Evolutionary conservation across 1,139 yeast species (phyloP).

Genomic region (Saccharomyces uvarum): DNA sequence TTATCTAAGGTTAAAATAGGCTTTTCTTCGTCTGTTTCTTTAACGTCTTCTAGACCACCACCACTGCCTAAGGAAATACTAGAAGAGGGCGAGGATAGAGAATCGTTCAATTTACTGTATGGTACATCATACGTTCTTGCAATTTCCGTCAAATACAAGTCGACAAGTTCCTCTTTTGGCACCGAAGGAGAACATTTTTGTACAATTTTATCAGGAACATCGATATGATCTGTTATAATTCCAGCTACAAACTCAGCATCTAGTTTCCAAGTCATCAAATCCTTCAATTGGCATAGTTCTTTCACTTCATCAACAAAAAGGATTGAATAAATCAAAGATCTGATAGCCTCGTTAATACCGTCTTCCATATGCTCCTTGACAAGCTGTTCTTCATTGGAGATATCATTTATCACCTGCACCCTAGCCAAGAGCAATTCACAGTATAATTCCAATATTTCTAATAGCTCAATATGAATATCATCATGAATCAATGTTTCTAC

Average conservation of each 20-base stretch:
- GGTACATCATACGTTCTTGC: constrained; percentile 76
- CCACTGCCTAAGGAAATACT: constrained; percentile 26
- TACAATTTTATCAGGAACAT: constrained; percentile 57
- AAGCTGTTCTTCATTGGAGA: constrained; percentile 29
- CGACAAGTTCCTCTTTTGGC: constrained; percentile 59
- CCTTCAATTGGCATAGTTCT: constrained; percentile 57
- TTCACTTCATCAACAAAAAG: constrained; percentile 63
- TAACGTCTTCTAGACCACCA: constrained; percentile 21
- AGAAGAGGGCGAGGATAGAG: constrained; percentile 16
- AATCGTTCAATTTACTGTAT: constrained; percentile 49
- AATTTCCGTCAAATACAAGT: constrained; percentile 67
- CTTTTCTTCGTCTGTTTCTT: constrained; percentile 22
- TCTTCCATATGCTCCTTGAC: constrained; percentile 28
- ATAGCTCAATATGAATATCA: constrained; percentile 72
- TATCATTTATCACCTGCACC: constrained; percentile 41
- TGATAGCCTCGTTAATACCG: constrained; percentile 56
- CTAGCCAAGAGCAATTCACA: constrained; percentile 80
- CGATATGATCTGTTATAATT: constrained; percentile 53
- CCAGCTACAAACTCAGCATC: constrained; percentile 57
- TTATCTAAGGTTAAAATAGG: constrained; percentile 31
- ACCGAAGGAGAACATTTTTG: constrained; percentile 60
- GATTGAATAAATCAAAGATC: constrained; percentile 62
- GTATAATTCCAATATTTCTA: constrained; percentile 74
- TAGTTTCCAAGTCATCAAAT: constrained; percentile 53
- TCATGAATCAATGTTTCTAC: constrained; percentile 83